Percentiles rank a stretch among this genome's conserved stretches.
Conservation (phyloP, 805 yeast genomes). For the Myxozyma vanderwaltii region DNA sequence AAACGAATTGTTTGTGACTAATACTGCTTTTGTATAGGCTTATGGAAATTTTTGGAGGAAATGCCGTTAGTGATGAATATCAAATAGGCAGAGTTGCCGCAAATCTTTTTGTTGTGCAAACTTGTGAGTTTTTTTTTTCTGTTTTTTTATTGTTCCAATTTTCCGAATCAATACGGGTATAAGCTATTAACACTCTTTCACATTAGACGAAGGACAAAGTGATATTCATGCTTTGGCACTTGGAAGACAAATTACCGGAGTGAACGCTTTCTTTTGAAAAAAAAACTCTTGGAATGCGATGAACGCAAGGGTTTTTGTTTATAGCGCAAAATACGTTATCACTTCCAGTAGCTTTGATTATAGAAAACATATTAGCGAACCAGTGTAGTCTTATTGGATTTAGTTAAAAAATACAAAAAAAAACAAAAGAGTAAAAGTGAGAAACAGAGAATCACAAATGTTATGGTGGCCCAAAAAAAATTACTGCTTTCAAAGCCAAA, state of each 20-base stretch:
- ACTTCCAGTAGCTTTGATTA: too few species aligned
- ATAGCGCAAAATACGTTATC: too few species aligned
- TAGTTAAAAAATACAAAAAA: not conserved
- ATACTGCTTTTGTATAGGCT: constrained; percentile 31
- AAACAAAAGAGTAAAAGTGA: not conserved
- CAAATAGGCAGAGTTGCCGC: constrained; percentile 49
- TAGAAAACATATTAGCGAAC: too few species aligned
- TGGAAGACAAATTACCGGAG: constrained; percentile 50
- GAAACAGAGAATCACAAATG: too few species aligned
- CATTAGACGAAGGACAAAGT: constrained; percentile 46
- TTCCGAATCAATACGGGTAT: too few species aligned
- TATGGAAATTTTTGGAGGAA: constrained; percentile 52
- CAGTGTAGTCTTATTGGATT: not conserved
- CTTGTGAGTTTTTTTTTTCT: constrained; percentile 40
- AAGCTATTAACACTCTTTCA: not conserved
- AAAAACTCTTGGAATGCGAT: too few species aligned
- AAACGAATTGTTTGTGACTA: not conserved
- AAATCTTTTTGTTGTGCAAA: constrained; percentile 49
- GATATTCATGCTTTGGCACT: constrained; percentile 47
- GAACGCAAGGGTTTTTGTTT: too few species aligned
- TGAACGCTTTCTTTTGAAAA: constrained; percentile 41
- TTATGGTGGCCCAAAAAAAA: too few species aligned
- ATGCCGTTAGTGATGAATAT: constrained; percentile 50
- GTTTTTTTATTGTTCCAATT: too few species aligned
- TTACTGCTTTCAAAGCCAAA: too few species aligned